A percentile compares a stretch with the other conserved stretches of the same genome.
Evolutionary conservation across 768 basidiomycete species (phyloP).

Genomic region (Macrolepiota albuminosa): DNA sequence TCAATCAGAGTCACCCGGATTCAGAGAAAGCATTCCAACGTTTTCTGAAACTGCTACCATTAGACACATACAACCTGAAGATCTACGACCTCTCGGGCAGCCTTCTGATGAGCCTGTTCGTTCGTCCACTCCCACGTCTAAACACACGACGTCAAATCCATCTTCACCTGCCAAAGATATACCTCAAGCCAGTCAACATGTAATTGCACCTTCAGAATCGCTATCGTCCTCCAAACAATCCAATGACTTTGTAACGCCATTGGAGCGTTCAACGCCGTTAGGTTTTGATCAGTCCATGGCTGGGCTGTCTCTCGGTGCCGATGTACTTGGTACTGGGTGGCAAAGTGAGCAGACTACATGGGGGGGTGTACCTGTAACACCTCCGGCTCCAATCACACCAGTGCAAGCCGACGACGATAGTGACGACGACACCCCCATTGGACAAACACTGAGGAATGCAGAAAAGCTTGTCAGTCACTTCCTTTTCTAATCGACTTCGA

Average conservation of each 20-base stretch:
- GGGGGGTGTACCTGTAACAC: slow-evolving; percentile 19
- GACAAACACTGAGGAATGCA: slow-evolving; percentile 37
- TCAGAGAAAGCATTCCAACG: slow-evolving; percentile 44
- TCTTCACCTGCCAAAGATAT: slow-evolving; percentile 14
- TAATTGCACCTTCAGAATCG: slow-evolving; percentile 21
- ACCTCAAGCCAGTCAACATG: slow-evolving; percentile 15
- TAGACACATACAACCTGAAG: slow-evolving; percentile 31
- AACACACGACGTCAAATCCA: slow-evolving; percentile 14
- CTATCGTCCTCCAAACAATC: slow-evolving; percentile 22
- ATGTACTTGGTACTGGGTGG: slow-evolving; percentile 42
- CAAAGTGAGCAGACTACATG: slow-evolving; percentile 41
- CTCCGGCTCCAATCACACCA: background rate
- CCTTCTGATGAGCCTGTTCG: slow-evolving; percentile 6
- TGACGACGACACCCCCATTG: slow-evolving; percentile 66
- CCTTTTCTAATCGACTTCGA: background rate
- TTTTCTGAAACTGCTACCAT: slow-evolving; percentile 42
- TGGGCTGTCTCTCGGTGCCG: slow-evolving; percentile 33
- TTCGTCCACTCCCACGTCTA: slow-evolving; percentile 6
- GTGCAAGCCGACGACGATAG: slow-evolving; percentile 48
- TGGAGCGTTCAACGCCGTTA: slow-evolving; percentile 23
- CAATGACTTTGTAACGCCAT: slow-evolving; percentile 29
- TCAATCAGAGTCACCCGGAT: slow-evolving; percentile 40
- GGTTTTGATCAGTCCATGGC: slow-evolving; percentile 30
- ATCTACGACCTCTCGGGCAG: slow-evolving; percentile 20
- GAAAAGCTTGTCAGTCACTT: slow-evolving; percentile 23